Percentiles rank a stretch among this genome's conserved stretches.
Evolutionary conservation across 192 early-diverging fungal species (phyloP).

Genomic region (Mortierella alpina): DNA sequence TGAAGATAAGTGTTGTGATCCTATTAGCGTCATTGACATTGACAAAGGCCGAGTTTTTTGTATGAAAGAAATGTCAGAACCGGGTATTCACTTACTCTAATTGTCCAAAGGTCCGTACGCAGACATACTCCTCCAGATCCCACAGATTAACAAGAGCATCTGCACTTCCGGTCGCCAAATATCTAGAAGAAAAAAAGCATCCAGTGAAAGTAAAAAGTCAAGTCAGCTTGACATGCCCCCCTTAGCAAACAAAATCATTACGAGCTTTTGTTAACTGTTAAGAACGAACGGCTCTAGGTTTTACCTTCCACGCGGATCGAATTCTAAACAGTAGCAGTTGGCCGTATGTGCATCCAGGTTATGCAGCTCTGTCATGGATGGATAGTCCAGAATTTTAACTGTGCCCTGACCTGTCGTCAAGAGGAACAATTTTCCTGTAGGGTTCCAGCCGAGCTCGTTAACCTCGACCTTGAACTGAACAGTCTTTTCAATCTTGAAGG

Average conservation of each 20-base stretch:
- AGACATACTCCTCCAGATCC: constrained; percentile 75
- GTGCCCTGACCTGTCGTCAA: constrained; percentile 83
- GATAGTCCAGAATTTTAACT: constrained; percentile 76
- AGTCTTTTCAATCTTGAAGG: constrained; percentile 27
- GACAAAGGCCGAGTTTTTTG: neutral
- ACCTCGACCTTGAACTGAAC: constrained; percentile 55
- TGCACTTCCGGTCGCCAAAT: constrained; percentile 82
- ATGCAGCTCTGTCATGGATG: constrained; percentile 65
- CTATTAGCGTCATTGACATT: too few species aligned
- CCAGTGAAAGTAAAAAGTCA: neutral
- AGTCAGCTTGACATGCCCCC: neutral
- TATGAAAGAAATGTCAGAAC: too few species aligned
- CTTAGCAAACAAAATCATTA: neutral
- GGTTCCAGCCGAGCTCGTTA: constrained; percentile 88
- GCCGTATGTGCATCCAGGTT: constrained; percentile 78
- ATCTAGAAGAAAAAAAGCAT: constrained; percentile 50
- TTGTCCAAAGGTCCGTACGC: constrained; percentile 73
- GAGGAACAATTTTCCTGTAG: constrained; percentile 75
- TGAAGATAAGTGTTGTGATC: neutral
- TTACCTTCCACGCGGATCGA: constrained; percentile 77
- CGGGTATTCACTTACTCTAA: constrained; percentile 65
- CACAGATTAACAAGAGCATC: constrained; percentile 82
- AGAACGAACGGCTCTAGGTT: too few species aligned
- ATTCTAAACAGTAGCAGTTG: constrained; percentile 84
- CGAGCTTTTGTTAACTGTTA: neutral